Evolutionary conservation across 805 yeast genomes (phyloP).

Genomic region (Isabelozyma gotoi): DNA sequence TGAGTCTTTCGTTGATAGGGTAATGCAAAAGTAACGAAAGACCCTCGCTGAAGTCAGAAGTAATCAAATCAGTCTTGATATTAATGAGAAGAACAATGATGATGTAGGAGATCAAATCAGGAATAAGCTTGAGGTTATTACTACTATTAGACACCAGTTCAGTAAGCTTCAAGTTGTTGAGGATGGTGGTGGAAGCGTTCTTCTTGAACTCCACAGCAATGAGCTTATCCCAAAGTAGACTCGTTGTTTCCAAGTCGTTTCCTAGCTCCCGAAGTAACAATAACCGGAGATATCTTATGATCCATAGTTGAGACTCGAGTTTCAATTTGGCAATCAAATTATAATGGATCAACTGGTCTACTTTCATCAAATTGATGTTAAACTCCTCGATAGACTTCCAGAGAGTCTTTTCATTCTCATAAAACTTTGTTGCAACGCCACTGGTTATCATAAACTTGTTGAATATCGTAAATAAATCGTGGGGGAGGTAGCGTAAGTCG

Average conservation of each 20-base stretch:
- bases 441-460: slow-evolving; percentile 40
- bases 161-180: neutral
- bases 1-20: slow-evolving; percentile 31
- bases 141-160: neutral
- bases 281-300: slow-evolving; percentile 50
- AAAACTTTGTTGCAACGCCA: slow-evolving; percentile 35
- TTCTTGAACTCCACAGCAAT: slow-evolving; percentile 22
- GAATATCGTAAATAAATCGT: slow-evolving; percentile 46
- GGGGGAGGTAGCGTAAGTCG: slow-evolving; percentile 35
- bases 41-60: slow-evolving; percentile 54
- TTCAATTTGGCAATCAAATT: slow-evolving; percentile 41
- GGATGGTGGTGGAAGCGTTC: slow-evolving; percentile 3
- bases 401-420: slow-evolving; percentile 42
- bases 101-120: slow-evolving; percentile 40
- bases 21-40: slow-evolving; percentile 50
- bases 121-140: slow-evolving; percentile 19
- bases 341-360: slow-evolving; percentile 49
- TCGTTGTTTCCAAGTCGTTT: slow-evolving; percentile 27
- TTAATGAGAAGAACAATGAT: slow-evolving; percentile 44
- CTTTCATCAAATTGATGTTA: slow-evolving; percentile 47
- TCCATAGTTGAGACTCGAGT: slow-evolving; percentile 54
- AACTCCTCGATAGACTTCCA: slow-evolving; percentile 48
- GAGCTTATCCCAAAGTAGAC: slow-evolving; percentile 51
- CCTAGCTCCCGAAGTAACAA: slow-evolving; percentile 50
- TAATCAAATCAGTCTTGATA: slow-evolving; percentile 42